Evolutionary conservation across 129 eudicot genomes (phyloP), one percentile per base, ranked within the genome.

Genomic region (Scalesia atractyloides): DNA sequence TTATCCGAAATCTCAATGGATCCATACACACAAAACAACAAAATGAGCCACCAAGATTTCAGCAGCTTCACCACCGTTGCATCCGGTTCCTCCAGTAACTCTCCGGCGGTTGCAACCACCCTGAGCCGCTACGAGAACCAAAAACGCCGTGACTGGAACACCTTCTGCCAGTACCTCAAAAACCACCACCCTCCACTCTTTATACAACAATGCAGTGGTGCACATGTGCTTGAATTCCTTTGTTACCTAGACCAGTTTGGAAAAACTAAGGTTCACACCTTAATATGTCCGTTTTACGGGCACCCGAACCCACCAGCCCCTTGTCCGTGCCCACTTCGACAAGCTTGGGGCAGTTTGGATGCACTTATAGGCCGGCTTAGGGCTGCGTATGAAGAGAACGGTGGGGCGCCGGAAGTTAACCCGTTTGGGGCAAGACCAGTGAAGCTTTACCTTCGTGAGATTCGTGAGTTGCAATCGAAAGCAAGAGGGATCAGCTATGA

Each of bases 321-420:
- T 7, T 91, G 97, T 49, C 90, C 92, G 3, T 91, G 97, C 78
- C 97, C 97, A 11, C 97, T 91, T 9, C 69, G 85, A 24, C 97
- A 91, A 74, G 97, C 97, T 3, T 91, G 97, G 97, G 97, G 97
- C 10, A 87, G 95, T 78, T 79, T 91, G 24, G 97, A 91, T 61
- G 97, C 97, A 4, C 85, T 91, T 17, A 74, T 91, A 10, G 97
- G 97, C 54, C 83, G 97, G 0, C 88, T 91, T 15, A 65, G 97
- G 24, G 97, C 97, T 3, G 97, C 97, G 5, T 88, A 79, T 16
- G 97, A 91, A 66, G 97, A 91, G 51, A 88, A 88, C 50, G 97
- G 97, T 26, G 97, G 95, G 2, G 51, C 81, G 36, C 89, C 97
- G 0, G 90, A 91, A 62, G 61, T 76, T 0, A 91, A 91, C 79